These are phyloP conservation scores for Coelastrella sp. DNA, from an alignment of 139 green algal genomes.

Conservation along the genomic window DNA sequence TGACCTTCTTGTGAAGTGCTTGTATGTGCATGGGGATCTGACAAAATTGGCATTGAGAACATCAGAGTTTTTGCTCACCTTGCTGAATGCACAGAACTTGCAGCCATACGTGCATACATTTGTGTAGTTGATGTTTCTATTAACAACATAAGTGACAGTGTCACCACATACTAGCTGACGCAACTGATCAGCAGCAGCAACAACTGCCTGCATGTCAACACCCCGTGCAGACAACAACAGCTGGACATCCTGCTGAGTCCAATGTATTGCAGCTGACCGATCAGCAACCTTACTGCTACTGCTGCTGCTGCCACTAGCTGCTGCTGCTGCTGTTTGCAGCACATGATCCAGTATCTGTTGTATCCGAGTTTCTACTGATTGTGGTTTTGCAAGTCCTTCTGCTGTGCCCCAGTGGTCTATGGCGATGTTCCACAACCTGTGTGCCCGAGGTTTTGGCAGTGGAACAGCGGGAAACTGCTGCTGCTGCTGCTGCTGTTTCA, in stretches of 20 bases:
- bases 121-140: slow-evolving; percentile 95
- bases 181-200: slow-evolving; percentile 73
- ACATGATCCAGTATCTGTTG: slow-evolving; percentile 29
- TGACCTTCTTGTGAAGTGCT: too few species aligned
- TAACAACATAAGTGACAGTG: slow-evolving; percentile 79
- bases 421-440: slow-evolving; percentile 16
- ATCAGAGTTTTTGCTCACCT: slow-evolving; percentile 60
- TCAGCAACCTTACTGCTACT: neutral
- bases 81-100: slow-evolving; percentile 86
- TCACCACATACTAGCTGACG: slow-evolving; percentile 71
- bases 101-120: slow-evolving; percentile 83
- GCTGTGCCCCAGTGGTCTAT: neutral
- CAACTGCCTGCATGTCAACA: slow-evolving; percentile 72
- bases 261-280: neutral
- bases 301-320: slow-evolving; percentile 44
- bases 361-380: neutral
- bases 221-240: slow-evolving; percentile 74
- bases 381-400: neutral
- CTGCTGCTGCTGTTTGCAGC: slow-evolving; percentile 24
- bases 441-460: neutral
- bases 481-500: slow-evolving; percentile 38
- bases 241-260: slow-evolving; percentile 65
- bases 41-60: too few species aligned
- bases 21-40: too few species aligned
- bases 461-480: neutral